phyloP scores from a whole-genome alignment of 192 early-diverging fungal species.

The Backusella circina region DNA sequence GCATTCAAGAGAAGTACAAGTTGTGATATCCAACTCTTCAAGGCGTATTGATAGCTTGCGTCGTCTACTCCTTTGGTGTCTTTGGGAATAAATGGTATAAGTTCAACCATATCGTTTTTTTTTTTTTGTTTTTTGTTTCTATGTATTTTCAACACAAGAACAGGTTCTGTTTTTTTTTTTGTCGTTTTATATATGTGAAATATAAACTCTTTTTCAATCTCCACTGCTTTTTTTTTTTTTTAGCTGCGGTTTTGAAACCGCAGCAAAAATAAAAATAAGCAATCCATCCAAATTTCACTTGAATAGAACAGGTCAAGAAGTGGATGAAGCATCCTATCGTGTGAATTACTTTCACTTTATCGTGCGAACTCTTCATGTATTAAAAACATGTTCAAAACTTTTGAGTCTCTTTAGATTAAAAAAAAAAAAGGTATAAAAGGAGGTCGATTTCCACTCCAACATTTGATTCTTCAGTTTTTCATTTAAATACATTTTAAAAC shows the following conservation, averaged over 20 bases:
- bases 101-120: neutral
- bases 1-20: neutral
- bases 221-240: neutral
- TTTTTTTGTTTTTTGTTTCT: neutral
- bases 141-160: neutral
- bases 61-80: neutral
- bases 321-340: neutral
- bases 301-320: neutral
- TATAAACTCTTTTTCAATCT: neutral
- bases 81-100: conserved; percentile 3
- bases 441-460: neutral
- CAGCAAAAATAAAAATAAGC: neutral
- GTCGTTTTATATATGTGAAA: too few relatives aligned
- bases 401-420: neutral
- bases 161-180: neutral
- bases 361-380: neutral
- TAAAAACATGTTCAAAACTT: neutral
- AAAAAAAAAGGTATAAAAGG: neutral
- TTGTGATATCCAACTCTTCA: neutral
- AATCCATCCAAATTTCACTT: neutral
- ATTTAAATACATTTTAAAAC: neutral
- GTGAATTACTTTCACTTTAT: neutral
- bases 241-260: neutral
- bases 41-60: neutral
- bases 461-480: neutral